These are phyloP conservation scores for Gardenia jasminoides DNA, from an alignment of 257 asterid species.

Conservation along the genomic window DNA sequence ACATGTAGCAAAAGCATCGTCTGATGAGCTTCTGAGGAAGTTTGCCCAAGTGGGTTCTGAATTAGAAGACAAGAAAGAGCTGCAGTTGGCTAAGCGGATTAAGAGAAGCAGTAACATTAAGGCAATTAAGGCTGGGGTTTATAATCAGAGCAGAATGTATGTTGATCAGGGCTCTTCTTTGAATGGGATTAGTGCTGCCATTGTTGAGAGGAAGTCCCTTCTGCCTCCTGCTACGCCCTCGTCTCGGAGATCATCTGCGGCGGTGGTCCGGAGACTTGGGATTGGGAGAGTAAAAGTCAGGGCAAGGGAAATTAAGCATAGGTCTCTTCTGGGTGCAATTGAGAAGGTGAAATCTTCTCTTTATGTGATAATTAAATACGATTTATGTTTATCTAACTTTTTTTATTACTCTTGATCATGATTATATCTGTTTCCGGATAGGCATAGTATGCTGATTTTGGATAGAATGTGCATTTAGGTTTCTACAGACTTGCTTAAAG, in stretches of 20 bases:
- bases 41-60: slow-evolving; percentile 67
- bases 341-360: slow-evolving; percentile 47
- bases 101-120: slow-evolving; percentile 25
- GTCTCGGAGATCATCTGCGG: slow-evolving; percentile 35
- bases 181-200: slow-evolving; percentile 16
- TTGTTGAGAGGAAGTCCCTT: slow-evolving; percentile 56
- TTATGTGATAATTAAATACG: not conserved
- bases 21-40: slow-evolving; percentile 77
- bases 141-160: slow-evolving; percentile 7
- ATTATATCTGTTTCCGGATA: too few relatives aligned
- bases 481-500: not conserved
- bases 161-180: slow-evolving; percentile 24
- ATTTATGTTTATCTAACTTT: not conserved
- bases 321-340: slow-evolving; percentile 50
- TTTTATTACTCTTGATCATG: too few relatives aligned
- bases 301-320: slow-evolving; percentile 58
- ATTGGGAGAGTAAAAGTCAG: slow-evolving; percentile 45
- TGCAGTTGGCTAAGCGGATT: slow-evolving; percentile 47
- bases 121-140: slow-evolving; percentile 6
- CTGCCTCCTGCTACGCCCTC: slow-evolving; percentile 32
- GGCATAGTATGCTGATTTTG: too few relatives aligned
- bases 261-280: slow-evolving; percentile 48
- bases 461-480: too few relatives aligned
- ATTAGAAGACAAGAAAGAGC: slow-evolving; percentile 37
- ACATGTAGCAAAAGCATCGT: slow-evolving; percentile 73